Evolutionary conservation across 352 stramenopile species (phyloP), one percentile per base, ranked within the genome.

Genomic region (Phytophthora constricta): DNA sequence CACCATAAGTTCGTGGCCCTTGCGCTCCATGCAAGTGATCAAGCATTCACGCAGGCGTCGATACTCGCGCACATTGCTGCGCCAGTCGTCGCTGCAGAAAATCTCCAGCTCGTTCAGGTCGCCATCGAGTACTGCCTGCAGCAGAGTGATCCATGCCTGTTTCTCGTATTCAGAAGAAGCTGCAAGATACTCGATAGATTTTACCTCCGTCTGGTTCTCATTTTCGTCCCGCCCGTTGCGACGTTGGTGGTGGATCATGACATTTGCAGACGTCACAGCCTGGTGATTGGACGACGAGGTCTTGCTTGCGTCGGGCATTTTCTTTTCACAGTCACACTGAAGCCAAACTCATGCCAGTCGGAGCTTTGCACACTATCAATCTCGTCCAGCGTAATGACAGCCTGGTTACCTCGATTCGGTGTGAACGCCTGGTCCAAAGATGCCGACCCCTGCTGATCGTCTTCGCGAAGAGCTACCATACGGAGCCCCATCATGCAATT

Each of bases 401-500:
- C 79, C 45, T 92, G 83, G 37, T 84, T 90, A 11, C 84, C 84
- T 27, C 83, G 77, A 54, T 76, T 87, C 16, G 79, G 81, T 5
- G 79, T 77, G 20, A 91, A 92, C 3, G 69, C 78, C 22, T 73
- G 73, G 39, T 93, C 77, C 9, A 86, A 26, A 28, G 68, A 52
- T n/a, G 54, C 47, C 11, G 53, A 49, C 23, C 48, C 57, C 11
- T 54, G 37, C 42, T 78, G 59, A 43, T 84, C 71, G 28, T 82
- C 71, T 28, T 82, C 71, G 27, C 83, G 82, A 16, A 91, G 47
- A 42, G 74, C 79, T 39, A 86, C 91, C 58, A 95, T 84, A 11
- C 80, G 84, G 9, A 96, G 69, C 11, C 88, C 88, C 84, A 96
- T 90, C 88, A 96, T 96, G 61, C 88, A 96, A 61, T 96, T 96